Percentiles rank a stretch among this genome's conserved stretches.
These are phyloP conservation scores for Herpetomonas samuelpessoai DNA, from an alignment of 208 protist genomes.

Conservation along the genomic window DNA sequence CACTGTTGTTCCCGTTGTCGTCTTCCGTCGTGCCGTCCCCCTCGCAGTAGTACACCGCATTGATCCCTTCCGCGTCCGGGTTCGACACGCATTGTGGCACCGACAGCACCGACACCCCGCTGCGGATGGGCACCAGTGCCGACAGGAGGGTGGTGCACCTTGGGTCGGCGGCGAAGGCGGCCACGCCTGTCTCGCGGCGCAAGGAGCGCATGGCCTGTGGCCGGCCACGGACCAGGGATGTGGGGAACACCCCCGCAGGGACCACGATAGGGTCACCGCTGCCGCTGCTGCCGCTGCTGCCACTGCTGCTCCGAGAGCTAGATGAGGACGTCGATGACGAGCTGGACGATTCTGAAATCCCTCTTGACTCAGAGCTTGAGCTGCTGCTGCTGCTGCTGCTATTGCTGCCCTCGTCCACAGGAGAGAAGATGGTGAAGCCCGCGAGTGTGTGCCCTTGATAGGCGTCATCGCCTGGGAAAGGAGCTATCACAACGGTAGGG, in stretches of 20 bases:
- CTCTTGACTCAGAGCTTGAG: not conserved
- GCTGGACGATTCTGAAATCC: not conserved
- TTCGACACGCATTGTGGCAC: constrained; percentile 9
- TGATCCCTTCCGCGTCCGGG: not conserved
- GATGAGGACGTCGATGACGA: not conserved
- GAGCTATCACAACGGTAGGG: not conserved
- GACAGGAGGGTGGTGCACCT: constrained; percentile 7
- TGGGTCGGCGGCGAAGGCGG: constrained; percentile 15
- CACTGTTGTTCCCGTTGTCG: not conserved
- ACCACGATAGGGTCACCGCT: not conserved
- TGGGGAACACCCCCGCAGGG: constrained; percentile 7
- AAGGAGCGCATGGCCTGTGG: not conserved
- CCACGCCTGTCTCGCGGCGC: constrained; percentile 3
- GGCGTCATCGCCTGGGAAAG: not conserved
- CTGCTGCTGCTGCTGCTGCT: constrained; percentile 9
- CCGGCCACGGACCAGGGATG: constrained; percentile 20
- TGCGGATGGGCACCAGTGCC: not conserved
- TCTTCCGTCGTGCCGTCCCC: constrained; percentile 3
- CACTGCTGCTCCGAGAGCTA: constrained; percentile 1
- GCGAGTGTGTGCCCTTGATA: not conserved
- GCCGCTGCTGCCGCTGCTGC: not conserved
- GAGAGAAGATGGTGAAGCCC: not conserved
- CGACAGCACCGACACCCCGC: not conserved
- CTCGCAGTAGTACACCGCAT: constrained; percentile 24
- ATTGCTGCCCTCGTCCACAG: not conserved